These are phyloP conservation scores for Dipteronia dyeriana DNA, from an alignment of 345 rosid genomes.

Conservation along the genomic window DNA sequence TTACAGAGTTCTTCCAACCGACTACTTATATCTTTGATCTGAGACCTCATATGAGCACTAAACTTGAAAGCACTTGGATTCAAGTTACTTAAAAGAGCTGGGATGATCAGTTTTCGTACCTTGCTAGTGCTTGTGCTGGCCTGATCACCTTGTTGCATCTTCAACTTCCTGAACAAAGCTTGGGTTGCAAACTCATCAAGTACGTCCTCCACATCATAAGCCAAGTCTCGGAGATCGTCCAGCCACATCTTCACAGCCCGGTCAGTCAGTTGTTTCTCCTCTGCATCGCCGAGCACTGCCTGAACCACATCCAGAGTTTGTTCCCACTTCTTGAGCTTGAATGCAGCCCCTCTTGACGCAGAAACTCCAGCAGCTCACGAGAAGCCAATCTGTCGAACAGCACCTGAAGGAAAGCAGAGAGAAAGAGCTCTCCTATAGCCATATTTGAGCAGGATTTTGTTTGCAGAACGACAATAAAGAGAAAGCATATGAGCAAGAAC, in stretches of 20 bases:
- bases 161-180: not conserved
- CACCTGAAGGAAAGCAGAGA: not conserved
- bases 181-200: not conserved
- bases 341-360: not conserved
- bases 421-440: slow-evolving; percentile 12
- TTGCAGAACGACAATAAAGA: no score
- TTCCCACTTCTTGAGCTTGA: not conserved
- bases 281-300: not conserved
- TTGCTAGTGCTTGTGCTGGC: no score
- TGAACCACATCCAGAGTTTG: not conserved
- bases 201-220: not conserved
- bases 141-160: not conserved
- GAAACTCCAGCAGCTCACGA: not conserved
- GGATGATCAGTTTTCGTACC: no score
- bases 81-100: not conserved
- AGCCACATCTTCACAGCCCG: not conserved
- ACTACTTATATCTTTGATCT: not conserved
- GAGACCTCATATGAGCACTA: not conserved
- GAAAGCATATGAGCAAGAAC: no score
- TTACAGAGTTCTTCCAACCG: not conserved
- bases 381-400: not conserved
- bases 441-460: no score
- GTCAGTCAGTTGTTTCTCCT: not conserved
- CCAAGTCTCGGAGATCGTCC: not conserved
- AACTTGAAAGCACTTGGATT: slow-evolving; percentile 1